Percentiles rank a stretch among this genome's conserved stretches.
These are phyloP conservation scores for Monilinia polystroma DNA, from an alignment of 2,329 filamentous ascomycete genomes.

Conservation along the genomic window DNA sequence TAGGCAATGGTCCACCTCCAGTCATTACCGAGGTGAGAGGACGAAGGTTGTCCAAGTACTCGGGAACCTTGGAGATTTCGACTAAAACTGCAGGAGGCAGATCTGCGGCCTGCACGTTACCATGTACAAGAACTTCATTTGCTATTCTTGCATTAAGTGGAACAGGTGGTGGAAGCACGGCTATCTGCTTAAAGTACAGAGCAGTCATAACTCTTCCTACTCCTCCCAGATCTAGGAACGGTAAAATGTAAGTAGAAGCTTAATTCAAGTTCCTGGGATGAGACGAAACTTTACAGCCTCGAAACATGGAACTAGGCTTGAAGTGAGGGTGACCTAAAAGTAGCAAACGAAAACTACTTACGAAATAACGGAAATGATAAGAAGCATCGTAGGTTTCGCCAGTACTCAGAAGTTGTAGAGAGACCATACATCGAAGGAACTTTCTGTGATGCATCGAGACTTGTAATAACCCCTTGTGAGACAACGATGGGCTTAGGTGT, in stretches of 20 bases:
- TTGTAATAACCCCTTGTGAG: constrained; percentile 19
- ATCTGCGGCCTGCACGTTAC: not conserved
- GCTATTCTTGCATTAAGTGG: not conserved
- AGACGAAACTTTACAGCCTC: not conserved
- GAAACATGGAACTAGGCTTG: not conserved
- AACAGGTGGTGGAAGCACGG: constrained; percentile 8
- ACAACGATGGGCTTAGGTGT: constrained; percentile 25
- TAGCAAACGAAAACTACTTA: not conserved
- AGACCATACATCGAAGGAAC: not conserved
- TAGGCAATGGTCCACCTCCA: constrained; percentile 12
- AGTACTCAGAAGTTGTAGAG: not conserved
- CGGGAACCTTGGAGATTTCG: constrained; percentile 8
- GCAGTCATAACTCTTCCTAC: constrained; percentile 1
- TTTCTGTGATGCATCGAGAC: constrained; percentile 14
- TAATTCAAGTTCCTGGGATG: not conserved
- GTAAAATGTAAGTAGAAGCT: not conserved
- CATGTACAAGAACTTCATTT: constrained; percentile 10
- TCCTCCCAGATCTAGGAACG: constrained; percentile 5
- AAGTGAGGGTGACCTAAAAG: not conserved
- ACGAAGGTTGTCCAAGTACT: constrained; percentile 12
- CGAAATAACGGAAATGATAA: constrained; percentile 23
- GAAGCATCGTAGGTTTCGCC: not conserved
- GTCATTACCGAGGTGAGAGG: not conserved
- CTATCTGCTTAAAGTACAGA: constrained; percentile 4
- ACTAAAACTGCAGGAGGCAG: constrained; percentile 12